Evolutionary conservation across 2,329 filamentous ascomycete species (phyloP), one percentile per base, ranked within the genome.

Genomic region (Diatrype stigma): DNA sequence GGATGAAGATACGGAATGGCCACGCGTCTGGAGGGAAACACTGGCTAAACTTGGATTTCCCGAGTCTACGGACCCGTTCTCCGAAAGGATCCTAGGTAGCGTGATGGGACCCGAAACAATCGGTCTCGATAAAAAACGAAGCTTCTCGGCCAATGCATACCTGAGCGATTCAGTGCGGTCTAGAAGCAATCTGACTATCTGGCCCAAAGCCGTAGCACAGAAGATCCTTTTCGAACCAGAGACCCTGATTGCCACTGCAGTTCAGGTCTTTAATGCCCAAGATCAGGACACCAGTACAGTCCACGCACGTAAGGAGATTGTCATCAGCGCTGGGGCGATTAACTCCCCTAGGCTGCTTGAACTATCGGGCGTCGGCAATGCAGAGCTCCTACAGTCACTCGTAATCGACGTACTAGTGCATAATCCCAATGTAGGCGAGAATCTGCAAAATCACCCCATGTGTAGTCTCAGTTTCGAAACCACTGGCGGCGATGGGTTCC

Each of bases 61-160:
- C 3, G 42, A n/a, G 1, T 22, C 37, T 3, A 48, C 45, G 10
- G 47, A 53, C 30, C 42, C 50, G 1, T 52, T 57, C 38, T 51
- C 52, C 8, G 50, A 53, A 6, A 22, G 49, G 17, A 14, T 38
- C 10, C 40, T 7, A 19, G 52, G 54, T 17, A 42, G 37, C 11
- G 17, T 55, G 2, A 51, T 46, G 12, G 32, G 49, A 11, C 50
- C 52, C 3, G 56, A 58, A 42, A 42, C 48, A 6, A 49, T 58
- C n/a, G 11, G 53, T 19, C 46, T 48, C 7, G 26, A 42, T 6
- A 50, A 37, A 7, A 52, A 47, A 12, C 11, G 56, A n/a, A 58
- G 54, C 30, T 59, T 47, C 37, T 30, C 52, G 5, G 52, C 22
- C n/a, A 52, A 45, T 12, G 52, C 54, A 19, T 57, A 57, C 46